Conservation (phyloP, 177 flowering plant species). For the Tripterygium wilfordii region DNA sequence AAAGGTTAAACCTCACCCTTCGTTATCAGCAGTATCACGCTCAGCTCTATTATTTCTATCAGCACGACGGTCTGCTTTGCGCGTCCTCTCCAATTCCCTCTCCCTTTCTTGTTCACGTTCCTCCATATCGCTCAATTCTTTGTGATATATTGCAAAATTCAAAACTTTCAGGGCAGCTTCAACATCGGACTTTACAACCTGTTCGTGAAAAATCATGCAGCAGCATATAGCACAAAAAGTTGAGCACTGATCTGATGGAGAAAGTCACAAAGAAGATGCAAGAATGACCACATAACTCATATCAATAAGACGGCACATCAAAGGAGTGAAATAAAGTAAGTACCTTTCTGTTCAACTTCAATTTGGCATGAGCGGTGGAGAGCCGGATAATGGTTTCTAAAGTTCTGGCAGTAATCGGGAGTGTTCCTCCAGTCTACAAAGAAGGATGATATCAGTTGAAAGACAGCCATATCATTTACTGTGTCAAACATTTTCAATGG, state of each 20-base stretch:
- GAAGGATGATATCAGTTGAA: slow-evolving; percentile 3
- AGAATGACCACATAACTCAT: not conserved
- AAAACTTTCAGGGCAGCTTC: slow-evolving; percentile 94
- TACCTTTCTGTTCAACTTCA: slow-evolving; percentile 84
- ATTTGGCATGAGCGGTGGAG: slow-evolving; percentile 96
- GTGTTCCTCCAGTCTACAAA: slow-evolving; percentile 83
- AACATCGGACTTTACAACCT: slow-evolving; percentile 84
- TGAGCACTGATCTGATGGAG: no score
- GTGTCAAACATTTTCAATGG: not conserved
- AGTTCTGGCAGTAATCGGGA: slow-evolving; percentile 96
- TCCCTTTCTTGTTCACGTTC: slow-evolving; percentile 81
- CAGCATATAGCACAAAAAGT: not conserved
- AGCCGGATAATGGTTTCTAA: slow-evolving; percentile 94
- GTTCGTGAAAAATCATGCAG: slow-evolving; percentile 6
- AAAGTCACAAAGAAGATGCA: not conserved
- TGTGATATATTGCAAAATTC: slow-evolving; percentile 96
- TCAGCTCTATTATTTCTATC: slow-evolving; percentile 22
- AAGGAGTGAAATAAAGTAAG: not conserved
- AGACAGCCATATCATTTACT: not conserved
- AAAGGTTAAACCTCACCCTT: no score
- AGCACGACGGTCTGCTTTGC: slow-evolving; percentile 40
- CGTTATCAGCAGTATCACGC: slow-evolving; percentile 19
- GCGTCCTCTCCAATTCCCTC: slow-evolving; percentile 54
- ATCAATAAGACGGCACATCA: not conserved
- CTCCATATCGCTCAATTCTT: slow-evolving; percentile 93